Evolutionary conservation across 441 rosid genomes (phyloP), one percentile per base, ranked within the genome.

Genomic region (Flueggea neowawraea): DNA sequence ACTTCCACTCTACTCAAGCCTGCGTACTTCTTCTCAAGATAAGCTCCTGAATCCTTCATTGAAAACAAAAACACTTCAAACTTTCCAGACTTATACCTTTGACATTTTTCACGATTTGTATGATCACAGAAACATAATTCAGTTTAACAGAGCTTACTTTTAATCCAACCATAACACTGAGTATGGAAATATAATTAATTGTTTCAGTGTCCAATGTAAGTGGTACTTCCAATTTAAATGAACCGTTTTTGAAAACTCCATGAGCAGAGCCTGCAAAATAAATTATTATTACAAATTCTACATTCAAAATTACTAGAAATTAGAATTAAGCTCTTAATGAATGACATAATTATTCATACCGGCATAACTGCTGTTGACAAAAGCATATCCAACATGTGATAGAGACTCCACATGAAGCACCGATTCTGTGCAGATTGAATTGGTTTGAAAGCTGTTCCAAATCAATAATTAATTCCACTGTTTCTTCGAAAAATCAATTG

Each of bases 1-100:
- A 92, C 73, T 58, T 57, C 79, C 54, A 81, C 87, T 28, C 69
- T 72, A 8, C 61, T 76, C 54, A 85, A 47, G 44, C 97, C 98
- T n/a, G 77, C 75, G 39, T 67, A 74, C 66, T 66, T 83, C 33
- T 61, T 79, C 75, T 90, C 95, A 31, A 92, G 79, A 73, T 67
- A 76, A 59, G 97, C 83, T 69, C 98, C 97, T 16, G 96, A 80
- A 65, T 90, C 81, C 97, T 92, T 69, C 31, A 61, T 11, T 17
- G 8, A 11, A 10, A 12, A 31, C 10, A 39, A 15, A 53, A 51
- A 15, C 10, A 16, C 56, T 52, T 52, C 52, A 58, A 55, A 68
- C 44, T 17, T 31, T 55, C 60, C 12, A 36, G 50, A 22, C 54
- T 36, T 1, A 8, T 5, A 36, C 41, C 41, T 5, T 36, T 1